Evolutionary conservation across 495 filamentous ascomycete species (phyloP), one percentile per base, ranked within the genome.

Genomic region (Podospora anserina): DNA sequence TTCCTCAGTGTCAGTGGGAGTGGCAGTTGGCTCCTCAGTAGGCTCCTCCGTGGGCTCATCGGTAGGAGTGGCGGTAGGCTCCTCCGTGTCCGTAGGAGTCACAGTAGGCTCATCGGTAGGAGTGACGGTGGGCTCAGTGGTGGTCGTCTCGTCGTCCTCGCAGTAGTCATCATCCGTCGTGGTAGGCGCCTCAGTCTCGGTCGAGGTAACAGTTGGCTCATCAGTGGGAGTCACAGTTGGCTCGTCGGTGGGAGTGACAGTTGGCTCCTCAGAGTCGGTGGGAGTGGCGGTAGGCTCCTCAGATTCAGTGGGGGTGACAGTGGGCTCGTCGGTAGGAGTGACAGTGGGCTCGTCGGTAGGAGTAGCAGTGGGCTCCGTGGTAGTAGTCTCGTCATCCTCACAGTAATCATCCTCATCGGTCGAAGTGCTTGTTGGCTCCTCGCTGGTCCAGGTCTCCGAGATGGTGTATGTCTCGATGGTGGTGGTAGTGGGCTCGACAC

Each of bases 401-500:
- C 30, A 28, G 30, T 28, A 20, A 32, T 16, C 34, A 16, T 26
- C 49, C 19, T 66, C 20, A 7, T 66, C 67, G 32, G 69, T 67
- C 18, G 55, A 64, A 32, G 69, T 67, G 32, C 63, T 61, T 34
- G 66, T 18, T 20, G 56, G 56, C 56, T 59, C 56, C 20, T 72
- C 66, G 55, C 57, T 74, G 23, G 75, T 26, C 55, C 23, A 19
- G 23, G 55, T 19, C n/a, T 19, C 23, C n/a, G 55, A 58, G 55
- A 58, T 58, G 55, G 55, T 58, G 55, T 19, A 58, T 26, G 55
- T 71, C 55, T 58, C 55, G 6, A 26, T 62, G 60, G 60, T n/a
- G 53, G 75, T 16, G 44, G 58, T 20, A 60, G 61, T 56, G 1
- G n/a, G 27, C 15, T 70, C 76, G 5, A 74, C 57, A 57, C 74